Base-by-base conservation (phyloP, 306 rosid genomes). In the Alnus rubra region DNA sequence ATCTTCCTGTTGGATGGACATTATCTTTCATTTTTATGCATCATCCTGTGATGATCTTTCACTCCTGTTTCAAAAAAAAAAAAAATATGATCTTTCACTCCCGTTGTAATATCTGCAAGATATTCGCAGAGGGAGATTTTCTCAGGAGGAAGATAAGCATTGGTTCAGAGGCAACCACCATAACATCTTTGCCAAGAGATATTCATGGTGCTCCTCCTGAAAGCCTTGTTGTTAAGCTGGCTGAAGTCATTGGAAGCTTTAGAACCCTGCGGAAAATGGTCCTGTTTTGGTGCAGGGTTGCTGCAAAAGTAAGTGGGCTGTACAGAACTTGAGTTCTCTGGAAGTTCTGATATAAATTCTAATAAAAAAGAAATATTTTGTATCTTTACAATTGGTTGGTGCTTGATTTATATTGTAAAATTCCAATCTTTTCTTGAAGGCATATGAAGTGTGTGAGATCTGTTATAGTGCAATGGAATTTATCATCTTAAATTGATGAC, bases 161-260 rank as follows among this genome's bases (percentile, higher is more conserved):
- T 81, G 84, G 69, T 67, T 73, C 86, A 9, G 93, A 90, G 56
- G 91, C 81, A 80, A 80, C 78, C 69, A 62, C 85, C 33, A 48
- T 53, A 50, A 79, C 97, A 72, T 88, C 86, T 81, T 85, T 91
- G 90, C 88, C 90, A 13, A 89, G 89, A 90, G 99, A 93, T 76
- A 89, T 93, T 84, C 99, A 91, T 71, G 96, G 99, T 84, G 91
- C 99, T 76, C 99, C 99, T 86, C 89, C 91, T 3, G 96, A 93
- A 80, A 90, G 97, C 87, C 87, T 96, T 58, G 87, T 93, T 81
- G 97, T 91, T 72, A 93, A 91, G 91, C 81, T 96, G 80, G 97
- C 99, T 76, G 98, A 93, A 90, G 86, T 91, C 64, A 79, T 89
- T 45, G 99, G 99, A 82, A 91, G 87, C 93, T 96, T 83, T 88